Evolutionary conservation across 345 rosid species (phyloP).

Genomic region (Combretum micranthum): DNA sequence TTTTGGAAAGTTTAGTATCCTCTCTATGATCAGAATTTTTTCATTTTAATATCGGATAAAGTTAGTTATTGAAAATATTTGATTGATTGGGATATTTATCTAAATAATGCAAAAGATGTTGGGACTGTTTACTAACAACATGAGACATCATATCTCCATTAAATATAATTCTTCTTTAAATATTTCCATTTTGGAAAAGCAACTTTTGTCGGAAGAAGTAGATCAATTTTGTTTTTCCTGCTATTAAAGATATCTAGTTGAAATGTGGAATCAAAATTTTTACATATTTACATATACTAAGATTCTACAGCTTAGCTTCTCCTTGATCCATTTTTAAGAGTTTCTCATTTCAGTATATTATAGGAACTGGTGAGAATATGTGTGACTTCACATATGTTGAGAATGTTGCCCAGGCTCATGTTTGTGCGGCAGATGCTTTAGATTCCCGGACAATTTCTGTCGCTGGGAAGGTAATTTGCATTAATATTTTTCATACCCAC

Average conservation of each 20-base stretch:
- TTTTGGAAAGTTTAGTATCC: too few relatives aligned
- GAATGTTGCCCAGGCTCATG: conserved; percentile 80
- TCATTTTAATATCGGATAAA: not conserved
- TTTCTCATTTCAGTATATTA: conserved; percentile 69
- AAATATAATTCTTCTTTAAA: too few relatives aligned
- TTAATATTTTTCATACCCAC: not conserved
- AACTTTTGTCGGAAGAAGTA: too few relatives aligned
- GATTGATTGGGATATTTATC: not conserved
- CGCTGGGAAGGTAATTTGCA: conserved; percentile 75
- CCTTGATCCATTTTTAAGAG: conserved; percentile 4
- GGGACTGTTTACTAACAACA: too few relatives aligned
- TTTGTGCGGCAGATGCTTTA: conserved; percentile 73
- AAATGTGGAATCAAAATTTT: not conserved
- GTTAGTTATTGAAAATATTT: not conserved
- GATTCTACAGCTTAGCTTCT: not conserved
- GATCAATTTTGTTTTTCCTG: too few relatives aligned
- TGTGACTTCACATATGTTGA: conserved; percentile 86
- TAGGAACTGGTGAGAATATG: conserved; percentile 77
- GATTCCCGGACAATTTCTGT: conserved; percentile 56
- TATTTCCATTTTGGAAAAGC: too few relatives aligned
- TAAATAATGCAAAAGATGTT: not conserved
- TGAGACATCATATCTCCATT: too few relatives aligned
- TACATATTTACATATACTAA: not conserved
- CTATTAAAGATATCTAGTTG: not conserved
- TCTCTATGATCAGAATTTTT: not conserved